Conservation (phyloP, 1,284 basidiomycete genomes). For the Puccinia polysora region DNA sequence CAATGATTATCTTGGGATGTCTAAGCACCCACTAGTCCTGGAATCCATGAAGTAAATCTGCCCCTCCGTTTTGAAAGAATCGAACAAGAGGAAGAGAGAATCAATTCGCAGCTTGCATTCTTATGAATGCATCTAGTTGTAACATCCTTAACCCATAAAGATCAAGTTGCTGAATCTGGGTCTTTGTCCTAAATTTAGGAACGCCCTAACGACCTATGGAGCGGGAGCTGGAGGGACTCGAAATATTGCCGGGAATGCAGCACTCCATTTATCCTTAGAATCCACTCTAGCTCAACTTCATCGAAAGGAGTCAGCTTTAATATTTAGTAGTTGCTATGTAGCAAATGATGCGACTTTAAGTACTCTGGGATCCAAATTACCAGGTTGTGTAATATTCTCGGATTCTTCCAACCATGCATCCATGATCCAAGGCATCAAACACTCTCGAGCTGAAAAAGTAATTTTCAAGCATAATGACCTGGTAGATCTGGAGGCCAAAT, state of each 20-base stretch:
- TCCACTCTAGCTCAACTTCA: conserved; percentile 86
- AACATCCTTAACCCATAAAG: too few relatives aligned
- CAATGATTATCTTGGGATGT: conserved; percentile 99
- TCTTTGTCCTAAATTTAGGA: conserved; percentile 57
- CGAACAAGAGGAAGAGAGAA: too few relatives aligned
- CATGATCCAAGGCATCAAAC: conserved; percentile 94
- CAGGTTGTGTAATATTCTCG: conserved; percentile 93
- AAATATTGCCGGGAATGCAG: conserved; percentile 98
- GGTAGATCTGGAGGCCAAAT: conserved; percentile 83
- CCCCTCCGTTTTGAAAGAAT: background rate
- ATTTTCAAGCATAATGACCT: conserved; percentile 99
- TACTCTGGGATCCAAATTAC: conserved; percentile 89
- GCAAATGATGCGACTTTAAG: conserved; percentile 98
- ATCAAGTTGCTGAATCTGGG: background rate
- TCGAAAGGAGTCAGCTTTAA: conserved; percentile 87
- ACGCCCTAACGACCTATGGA: conserved; percentile 89
- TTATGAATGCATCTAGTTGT: too few relatives aligned
- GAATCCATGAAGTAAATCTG: conserved; percentile 87
- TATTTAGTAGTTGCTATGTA: conserved; percentile 99
- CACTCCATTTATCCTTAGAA: conserved; percentile 91
- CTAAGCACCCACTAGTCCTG: conserved; percentile 88
- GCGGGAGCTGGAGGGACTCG: conserved; percentile 97
- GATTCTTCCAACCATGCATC: conserved; percentile 96
- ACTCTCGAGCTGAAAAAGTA: conserved; percentile 87
- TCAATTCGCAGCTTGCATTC: too few relatives aligned